Evolutionary conservation across 352 stramenopile genomes (phyloP).

Genomic region (Stephanocyclus meneghinianus): DNA sequence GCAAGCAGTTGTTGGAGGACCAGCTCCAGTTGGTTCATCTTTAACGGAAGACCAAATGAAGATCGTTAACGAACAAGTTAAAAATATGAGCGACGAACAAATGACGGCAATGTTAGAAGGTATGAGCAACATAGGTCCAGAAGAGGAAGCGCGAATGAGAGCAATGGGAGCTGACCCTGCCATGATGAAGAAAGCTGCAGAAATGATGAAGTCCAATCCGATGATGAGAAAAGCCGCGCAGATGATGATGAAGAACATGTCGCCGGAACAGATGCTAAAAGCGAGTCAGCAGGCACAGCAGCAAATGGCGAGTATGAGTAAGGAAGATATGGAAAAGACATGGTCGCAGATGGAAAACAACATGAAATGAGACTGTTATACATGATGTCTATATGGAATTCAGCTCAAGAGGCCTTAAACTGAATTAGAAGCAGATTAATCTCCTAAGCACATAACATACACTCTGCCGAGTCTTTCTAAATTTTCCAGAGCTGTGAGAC

Average conservation of each 20-base stretch:
- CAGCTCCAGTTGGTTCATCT: conserved; percentile 39
- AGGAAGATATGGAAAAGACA: conserved; percentile 55
- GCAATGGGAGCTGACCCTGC: conserved; percentile 64
- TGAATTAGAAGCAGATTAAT: conserved; percentile 22
- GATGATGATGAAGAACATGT: conserved; percentile 71
- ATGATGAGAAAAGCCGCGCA: conserved; percentile 62
- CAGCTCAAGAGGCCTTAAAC: background rate
- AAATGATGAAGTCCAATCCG: conserved; percentile 66
- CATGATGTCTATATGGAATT: background rate
- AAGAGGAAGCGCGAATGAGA: conserved; percentile 63
- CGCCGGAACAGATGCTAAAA: conserved; percentile 54
- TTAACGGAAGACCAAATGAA: conserved; percentile 56
- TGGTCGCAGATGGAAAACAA: conserved; percentile 50
- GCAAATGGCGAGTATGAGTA: conserved; percentile 56
- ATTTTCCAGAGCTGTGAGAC: conserved; percentile 72
- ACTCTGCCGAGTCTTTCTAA: conserved; percentile 77
- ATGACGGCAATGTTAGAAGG: conserved; percentile 56
- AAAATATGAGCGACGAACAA: conserved; percentile 63
- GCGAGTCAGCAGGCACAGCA: conserved; percentile 50
- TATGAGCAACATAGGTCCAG: conserved; percentile 61
- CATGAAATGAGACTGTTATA: conserved; percentile 2
- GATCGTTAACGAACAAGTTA: conserved; percentile 53
- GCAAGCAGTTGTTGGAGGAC: conserved; percentile 4
- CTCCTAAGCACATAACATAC: conserved; percentile 78
- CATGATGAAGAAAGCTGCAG: conserved; percentile 62